phyloP scores from a whole-genome alignment of 2,329 filamentous ascomycete genomes.

The Elsinoe ampelina region DNA sequence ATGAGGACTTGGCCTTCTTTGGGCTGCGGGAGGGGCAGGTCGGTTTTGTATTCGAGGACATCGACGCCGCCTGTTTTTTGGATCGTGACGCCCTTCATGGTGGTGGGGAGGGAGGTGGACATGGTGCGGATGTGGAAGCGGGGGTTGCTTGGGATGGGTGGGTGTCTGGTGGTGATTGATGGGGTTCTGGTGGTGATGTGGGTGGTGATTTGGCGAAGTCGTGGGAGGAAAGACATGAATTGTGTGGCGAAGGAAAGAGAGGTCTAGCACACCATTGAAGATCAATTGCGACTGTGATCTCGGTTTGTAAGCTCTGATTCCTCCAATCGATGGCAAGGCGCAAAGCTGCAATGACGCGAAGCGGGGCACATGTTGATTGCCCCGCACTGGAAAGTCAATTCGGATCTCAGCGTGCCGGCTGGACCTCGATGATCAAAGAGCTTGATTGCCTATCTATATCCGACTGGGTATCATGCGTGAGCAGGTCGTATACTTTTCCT shows the following conservation, averaged over 20 bases:
- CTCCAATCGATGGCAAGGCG: background rate
- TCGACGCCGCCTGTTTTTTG: slow-evolving; percentile 63
- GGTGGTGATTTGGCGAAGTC: slow-evolving; percentile 13
- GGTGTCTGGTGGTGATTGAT: background rate
- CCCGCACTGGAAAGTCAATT: slow-evolving; percentile 12
- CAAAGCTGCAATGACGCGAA: background rate
- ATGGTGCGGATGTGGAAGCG: slow-evolving; percentile 25
- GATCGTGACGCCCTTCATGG: slow-evolving; percentile 65
- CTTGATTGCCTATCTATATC: too few species aligned
- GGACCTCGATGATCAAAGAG: background rate
- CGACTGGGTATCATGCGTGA: too few species aligned
- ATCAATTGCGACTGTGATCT: background rate
- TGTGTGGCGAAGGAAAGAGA: background rate
- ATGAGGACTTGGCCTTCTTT: slow-evolving; percentile 66
- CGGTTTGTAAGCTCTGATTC: background rate
- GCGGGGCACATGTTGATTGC: background rate
- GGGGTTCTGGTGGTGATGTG: slow-evolving; percentile 16
- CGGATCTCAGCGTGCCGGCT: slow-evolving; percentile 5
- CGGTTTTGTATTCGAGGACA: slow-evolving; percentile 60
- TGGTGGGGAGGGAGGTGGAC: slow-evolving; percentile 48
- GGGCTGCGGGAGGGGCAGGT: slow-evolving; percentile 60
- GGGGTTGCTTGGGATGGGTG: slow-evolving; percentile 4
- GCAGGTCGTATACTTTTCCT: too few species aligned
- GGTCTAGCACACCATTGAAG: background rate
- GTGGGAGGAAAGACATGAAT: slow-evolving; percentile 13